Conservation (phyloP, 2,329 filamentous ascomycete species). For the Macrophomina phaseolina region DNA sequence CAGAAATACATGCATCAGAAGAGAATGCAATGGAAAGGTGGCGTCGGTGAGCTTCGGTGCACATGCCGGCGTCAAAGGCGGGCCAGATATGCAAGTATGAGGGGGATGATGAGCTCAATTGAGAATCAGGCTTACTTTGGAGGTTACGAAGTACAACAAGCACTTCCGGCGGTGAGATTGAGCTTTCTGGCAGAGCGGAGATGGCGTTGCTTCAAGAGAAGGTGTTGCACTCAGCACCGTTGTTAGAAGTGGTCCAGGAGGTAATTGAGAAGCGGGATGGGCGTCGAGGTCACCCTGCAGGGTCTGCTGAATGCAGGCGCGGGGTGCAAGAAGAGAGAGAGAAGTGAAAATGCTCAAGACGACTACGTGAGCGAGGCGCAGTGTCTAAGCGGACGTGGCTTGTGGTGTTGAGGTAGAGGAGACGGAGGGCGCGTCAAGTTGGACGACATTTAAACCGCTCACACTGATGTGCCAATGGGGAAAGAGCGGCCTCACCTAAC, state of each 20-base stretch:
- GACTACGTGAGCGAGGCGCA: not conserved
- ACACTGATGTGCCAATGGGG: not conserved
- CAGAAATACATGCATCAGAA: no score
- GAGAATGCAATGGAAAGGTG: no score
- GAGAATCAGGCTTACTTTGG: not conserved
- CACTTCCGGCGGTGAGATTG: no score
- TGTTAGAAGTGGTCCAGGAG: not conserved
- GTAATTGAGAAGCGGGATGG: not conserved
- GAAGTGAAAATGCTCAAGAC: not conserved
- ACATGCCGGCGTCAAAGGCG: no score
- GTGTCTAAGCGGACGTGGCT: not conserved
- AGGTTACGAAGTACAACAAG: not conserved
- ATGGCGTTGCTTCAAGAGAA: not conserved
- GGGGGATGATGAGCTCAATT: not conserved
- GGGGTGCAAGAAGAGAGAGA: not conserved
- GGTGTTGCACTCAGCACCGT: not conserved
- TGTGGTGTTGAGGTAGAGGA: constrained; percentile 2
- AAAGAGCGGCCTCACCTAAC: not conserved
- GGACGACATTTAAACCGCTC: not conserved
- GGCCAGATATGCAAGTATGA: not conserved
- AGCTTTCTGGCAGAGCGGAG: not conserved
- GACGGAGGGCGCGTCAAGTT: not conserved
- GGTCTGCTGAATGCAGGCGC: no score
- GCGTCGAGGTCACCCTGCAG: not conserved
- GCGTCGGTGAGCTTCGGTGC: no score